Evolutionary conservation across 192 early-diverging fungal genomes (phyloP), one percentile per base, ranked within the genome.

Genomic region (Phlyctochytrium bullatum): DNA sequence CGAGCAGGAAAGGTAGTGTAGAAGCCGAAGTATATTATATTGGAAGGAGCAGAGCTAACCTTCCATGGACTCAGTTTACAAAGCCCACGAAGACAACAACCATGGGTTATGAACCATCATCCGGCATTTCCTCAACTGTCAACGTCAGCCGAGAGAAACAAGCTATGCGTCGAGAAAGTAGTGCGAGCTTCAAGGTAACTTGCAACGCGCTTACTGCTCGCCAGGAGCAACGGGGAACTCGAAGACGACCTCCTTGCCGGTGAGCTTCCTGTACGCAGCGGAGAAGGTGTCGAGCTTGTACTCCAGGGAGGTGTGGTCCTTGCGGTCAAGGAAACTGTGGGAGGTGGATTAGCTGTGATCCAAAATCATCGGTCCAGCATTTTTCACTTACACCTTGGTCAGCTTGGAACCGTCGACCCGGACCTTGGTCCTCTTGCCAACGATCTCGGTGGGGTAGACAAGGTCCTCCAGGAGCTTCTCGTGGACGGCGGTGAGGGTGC

Each of bases 271-370:
- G 93, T 96, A 96, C 62, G 95, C 90, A 62, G 93, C 83, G 67
- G 91, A 88, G 88, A 97, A 98, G 66, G 95, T 96, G 82, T 95
- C 92, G 34, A 99, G 89, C 90, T 97, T 97, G 92, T 97, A 97
- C 83, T 97, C 93, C 59, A 97, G 82, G 66, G 89, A 89, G 79
- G 95, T 98, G 68, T 92, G 88, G 78, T 98, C 97, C 91, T 98
- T 98, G 71, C 84, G 89, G 88, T 97, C 95, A 74, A 98, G 87
- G 88, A 91, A 95, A 40, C 88, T 89, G 71, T 54, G 56, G 31
- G 28, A 10, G 50, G 12, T 50, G n/a, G n/a, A 50, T 50, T 10
- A 50, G 12, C 40, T 50, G 40, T 10, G 40, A 14, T 50, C 40
- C n/a, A 10, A 14, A 50, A 50, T 50, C 40, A 50, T 50, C 40